These are phyloP conservation scores for Tylopilus intermedius DNA, from an alignment of 768 basidiomycete species.

Conservation along the genomic window DNA sequence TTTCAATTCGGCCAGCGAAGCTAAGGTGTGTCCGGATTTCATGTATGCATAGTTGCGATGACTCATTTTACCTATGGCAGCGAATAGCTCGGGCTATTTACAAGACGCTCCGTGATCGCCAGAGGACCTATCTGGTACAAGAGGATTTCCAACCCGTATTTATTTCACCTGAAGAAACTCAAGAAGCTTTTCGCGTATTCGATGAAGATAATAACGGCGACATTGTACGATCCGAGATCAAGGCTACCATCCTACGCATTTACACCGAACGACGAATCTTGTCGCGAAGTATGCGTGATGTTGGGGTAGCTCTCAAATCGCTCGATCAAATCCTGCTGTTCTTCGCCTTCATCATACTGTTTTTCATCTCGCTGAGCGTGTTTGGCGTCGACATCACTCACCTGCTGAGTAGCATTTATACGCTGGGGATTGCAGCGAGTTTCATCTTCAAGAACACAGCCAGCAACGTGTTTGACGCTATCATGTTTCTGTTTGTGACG, in stretches of 20 bases:
- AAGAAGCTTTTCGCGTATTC: slow-evolving; percentile 68
- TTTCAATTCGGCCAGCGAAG: slow-evolving; percentile 56
- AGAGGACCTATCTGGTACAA: slow-evolving; percentile 57
- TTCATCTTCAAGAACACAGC: slow-evolving; percentile 79
- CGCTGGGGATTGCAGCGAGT: slow-evolving; percentile 66
- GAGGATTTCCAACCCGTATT: slow-evolving; percentile 71
- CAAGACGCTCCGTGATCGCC: slow-evolving; percentile 51
- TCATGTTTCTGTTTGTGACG: slow-evolving; percentile 79
- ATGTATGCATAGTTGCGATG: background rate
- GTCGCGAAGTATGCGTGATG: slow-evolving; percentile 73
- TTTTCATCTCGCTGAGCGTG: slow-evolving; percentile 69
- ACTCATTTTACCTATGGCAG: slow-evolving; percentile 29
- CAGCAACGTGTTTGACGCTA: slow-evolving; percentile 68
- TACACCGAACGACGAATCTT: slow-evolving; percentile 79
- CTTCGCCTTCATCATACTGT: slow-evolving; percentile 58
- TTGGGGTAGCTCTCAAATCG: slow-evolving; percentile 59
- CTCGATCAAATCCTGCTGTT: slow-evolving; percentile 60
- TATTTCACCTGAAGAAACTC: slow-evolving; percentile 47
- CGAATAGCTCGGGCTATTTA: slow-evolving; percentile 67
- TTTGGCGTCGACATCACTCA: slow-evolving; percentile 64
- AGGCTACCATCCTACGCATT: slow-evolving; percentile 57
- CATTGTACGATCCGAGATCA: slow-evolving; percentile 70
- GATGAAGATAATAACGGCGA: slow-evolving; percentile 77
- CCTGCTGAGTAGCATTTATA: slow-evolving; percentile 68
- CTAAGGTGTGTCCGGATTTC: slow-evolving; percentile 44